A percentile compares a stretch with the other conserved stretches of the same genome.
Conservation (phyloP, 345 rosid genomes). For the Cardamine chenopodiifolia region DNA sequence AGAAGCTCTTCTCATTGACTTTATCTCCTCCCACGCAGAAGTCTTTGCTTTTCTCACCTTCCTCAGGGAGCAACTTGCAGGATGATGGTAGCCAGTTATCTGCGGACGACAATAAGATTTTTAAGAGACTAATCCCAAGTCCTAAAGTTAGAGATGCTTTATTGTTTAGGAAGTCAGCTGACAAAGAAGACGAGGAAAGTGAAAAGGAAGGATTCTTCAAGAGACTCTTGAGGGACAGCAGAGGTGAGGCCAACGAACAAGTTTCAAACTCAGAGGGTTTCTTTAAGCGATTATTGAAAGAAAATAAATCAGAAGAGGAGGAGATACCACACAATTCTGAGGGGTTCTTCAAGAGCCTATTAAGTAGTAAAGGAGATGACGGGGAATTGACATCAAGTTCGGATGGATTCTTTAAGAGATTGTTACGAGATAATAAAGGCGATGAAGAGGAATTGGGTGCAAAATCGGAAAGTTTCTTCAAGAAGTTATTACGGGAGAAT, state of each 20-base stretch:
- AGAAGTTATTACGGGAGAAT: slow-evolving; percentile 63
- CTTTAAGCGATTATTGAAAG: slow-evolving; percentile 74
- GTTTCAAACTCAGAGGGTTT: slow-evolving; percentile 70
- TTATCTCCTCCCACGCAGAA: slow-evolving; percentile 71
- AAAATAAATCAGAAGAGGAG: slow-evolving; percentile 64
- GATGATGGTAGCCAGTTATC: slow-evolving; percentile 68
- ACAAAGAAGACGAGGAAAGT: slow-evolving; percentile 78
- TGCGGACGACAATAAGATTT: slow-evolving; percentile 78
- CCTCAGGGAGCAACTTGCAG: slow-evolving; percentile 55
- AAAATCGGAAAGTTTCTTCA: slow-evolving; percentile 57
- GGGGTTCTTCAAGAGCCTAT: slow-evolving; percentile 68
- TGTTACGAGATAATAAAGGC: slow-evolving; percentile 62
- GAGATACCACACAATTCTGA: slow-evolving; percentile 62
- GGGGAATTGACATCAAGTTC: slow-evolving; percentile 62
- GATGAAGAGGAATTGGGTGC: slow-evolving; percentile 67
- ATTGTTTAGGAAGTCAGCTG: slow-evolving; percentile 86
- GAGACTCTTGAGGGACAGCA: slow-evolving; percentile 83
- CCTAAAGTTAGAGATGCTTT: slow-evolving; percentile 92
- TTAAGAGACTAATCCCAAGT: slow-evolving; percentile 87
- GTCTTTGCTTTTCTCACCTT: slow-evolving; percentile 68
- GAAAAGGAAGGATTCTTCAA: slow-evolving; percentile 95
- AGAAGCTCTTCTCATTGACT: slow-evolving; percentile 74
- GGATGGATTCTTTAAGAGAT: slow-evolving; percentile 72
- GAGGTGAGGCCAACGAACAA: slow-evolving; percentile 73
- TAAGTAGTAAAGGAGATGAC: slow-evolving; percentile 60